These are phyloP conservation scores for Dactylellina sp. DNA, from an alignment of 2,329 filamentous ascomycete genomes.

Conservation along the genomic window DNA sequence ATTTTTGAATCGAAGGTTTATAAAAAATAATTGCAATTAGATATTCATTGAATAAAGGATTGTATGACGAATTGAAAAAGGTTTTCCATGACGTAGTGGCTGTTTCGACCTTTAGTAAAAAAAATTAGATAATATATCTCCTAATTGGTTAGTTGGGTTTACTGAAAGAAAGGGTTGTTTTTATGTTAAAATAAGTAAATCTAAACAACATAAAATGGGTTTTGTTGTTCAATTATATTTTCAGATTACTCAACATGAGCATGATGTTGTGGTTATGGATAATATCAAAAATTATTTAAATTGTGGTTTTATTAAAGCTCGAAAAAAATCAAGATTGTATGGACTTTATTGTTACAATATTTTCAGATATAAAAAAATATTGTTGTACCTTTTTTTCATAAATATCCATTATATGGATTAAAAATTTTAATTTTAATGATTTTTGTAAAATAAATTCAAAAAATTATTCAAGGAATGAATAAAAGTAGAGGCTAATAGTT, in stretches of 20 bases:
- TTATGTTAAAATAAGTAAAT: slow-evolving; percentile 40
- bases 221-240: slow-evolving; percentile 8
- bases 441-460: slow-evolving; percentile 20
- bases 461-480: slow-evolving; percentile 17
- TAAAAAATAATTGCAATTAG: slow-evolving; percentile 11
- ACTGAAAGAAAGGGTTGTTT: slow-evolving; percentile 18
- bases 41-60: slow-evolving; percentile 8
- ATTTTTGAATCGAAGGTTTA: slow-evolving; percentile 4
- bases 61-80: slow-evolving; percentile 2
- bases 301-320: slow-evolving; percentile 2
- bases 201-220: slow-evolving; percentile 10
- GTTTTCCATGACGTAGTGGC: background rate
- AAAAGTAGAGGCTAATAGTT: slow-evolving; percentile 19
- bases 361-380: slow-evolving; percentile 1
- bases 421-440: slow-evolving; percentile 3
- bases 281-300: slow-evolving; percentile 5
- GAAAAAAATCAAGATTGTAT: slow-evolving; percentile 9
- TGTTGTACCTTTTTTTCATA: slow-evolving; percentile 30
- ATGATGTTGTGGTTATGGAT: slow-evolving; percentile 1
- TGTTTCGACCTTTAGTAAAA: slow-evolving; percentile 3
- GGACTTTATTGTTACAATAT: slow-evolving; percentile 14
- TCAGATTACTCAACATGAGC: slow-evolving; percentile 14
- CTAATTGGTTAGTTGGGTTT: slow-evolving; percentile 19
- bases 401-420: slow-evolving; percentile 26
- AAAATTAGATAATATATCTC: slow-evolving; percentile 23